Evolutionary conservation across 768 basidiomycete species (phyloP), one percentile per base, ranked within the genome.

Genomic region (Epithele typhae): DNA sequence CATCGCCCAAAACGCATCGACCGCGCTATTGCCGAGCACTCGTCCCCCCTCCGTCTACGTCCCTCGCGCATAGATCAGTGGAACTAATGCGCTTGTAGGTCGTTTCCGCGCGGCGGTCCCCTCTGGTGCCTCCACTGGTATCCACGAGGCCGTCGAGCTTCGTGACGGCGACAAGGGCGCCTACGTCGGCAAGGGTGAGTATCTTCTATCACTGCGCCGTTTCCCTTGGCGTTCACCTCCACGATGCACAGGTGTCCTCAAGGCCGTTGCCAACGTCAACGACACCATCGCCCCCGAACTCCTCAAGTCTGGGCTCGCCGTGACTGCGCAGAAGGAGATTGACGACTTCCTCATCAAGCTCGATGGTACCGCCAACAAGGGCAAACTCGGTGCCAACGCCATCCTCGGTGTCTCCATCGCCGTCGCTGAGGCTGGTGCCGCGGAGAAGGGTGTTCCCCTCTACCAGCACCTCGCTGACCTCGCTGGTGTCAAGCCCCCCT

Each of bases 351-450:
- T 99, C 67, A 95, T 97, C 82, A 92, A 96, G 74, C 82, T 91
- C 60, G 96, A 99, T 64, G 92, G 92, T 46, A 93, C 93, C 52
- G 74, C 91, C 52, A 99, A 99, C 87, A 99, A 99, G 81, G 94
- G 92, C 69, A 95, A 95, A 68, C 85, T 97, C 63, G 96, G 96
- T 60, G 96, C 96, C 43, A 99, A 99, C 68, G 96, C 96, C 62
- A 97, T 98, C 69, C 89, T 99, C 49, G 96, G 93, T 68, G 90
- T 99, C 61, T 94, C 91, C 51, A 97, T 98, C 67, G 95, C 95
- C 25, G 92, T 88, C 43, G 79, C 89, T 35, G 85, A 90, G 71
- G 96, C 96, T 53, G 96, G 76, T 57, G 96, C 96, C 36, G 90
- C 82, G 42, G 90, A 96, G 74, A 96, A 95, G 78, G 88, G 84